Evolutionary conservation across 257 asterid genomes (phyloP), one percentile per base, ranked within the genome.

Genomic region (Linderniella brevidens): DNA sequence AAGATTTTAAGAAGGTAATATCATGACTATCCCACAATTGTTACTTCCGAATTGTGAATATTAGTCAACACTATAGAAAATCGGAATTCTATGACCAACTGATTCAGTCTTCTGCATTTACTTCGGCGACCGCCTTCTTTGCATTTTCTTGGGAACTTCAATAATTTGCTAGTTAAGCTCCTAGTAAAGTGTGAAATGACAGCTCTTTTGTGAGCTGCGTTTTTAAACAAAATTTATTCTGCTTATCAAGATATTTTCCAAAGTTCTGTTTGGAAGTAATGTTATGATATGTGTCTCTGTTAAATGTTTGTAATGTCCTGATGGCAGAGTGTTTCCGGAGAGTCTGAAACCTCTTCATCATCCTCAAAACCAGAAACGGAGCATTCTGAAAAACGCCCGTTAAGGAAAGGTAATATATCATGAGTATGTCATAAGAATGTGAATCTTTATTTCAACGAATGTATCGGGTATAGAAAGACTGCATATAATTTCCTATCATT

Each of bases 1-100:
- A 81, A 58, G 92, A 79, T 43, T 69, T 85, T 63, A 92, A 81
- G 82, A 85, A 75, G 92, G 96, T 79, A 75, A 47, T 51, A 41
- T 8, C 3, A 3, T n/a, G 6, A 25, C 4, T 25, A 25, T 25
- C 32, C 6, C 8, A 42, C 17, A 13, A 19, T 43, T 18, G 14
- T 44, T n/a, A n/a, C n/a, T n/a, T n/a, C n/a, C n/a, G n/a, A n/a
- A n/a, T n/a, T n/a, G n/a, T n/a, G n/a, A n/a, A n/a, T n/a, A n/a
- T n/a, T n/a, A n/a, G n/a, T n/a, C n/a, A n/a, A n/a, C n/a, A n/a
- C n/a, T n/a, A n/a, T n/a, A n/a, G n/a, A n/a, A n/a, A n/a, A n/a
- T n/a, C n/a, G n/a, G n/a, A n/a, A n/a, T n/a, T n/a, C n/a, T n/a
- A n/a, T n/a, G n/a, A n/a, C n/a, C n/a, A n/a, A n/a, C n/a, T n/a